Base-by-base conservation (phyloP, 148 eudicot species). In the Rhododendron simsii region DNA sequence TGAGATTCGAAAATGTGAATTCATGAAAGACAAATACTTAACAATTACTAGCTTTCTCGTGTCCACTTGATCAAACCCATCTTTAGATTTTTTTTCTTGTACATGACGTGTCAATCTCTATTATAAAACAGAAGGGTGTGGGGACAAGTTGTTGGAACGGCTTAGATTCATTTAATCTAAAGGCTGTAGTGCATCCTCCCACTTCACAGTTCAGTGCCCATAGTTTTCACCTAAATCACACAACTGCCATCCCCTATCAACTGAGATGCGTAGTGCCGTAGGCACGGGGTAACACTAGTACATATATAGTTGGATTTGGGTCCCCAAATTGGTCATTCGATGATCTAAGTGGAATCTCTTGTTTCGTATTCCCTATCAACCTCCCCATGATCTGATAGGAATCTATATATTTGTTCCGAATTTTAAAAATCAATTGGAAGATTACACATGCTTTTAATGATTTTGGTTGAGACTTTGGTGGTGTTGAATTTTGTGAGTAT, bases 311-410 rank as follows among this genome's bases (percentile, higher is more conserved):
- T 81, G 78, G 75, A 63, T 81, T 81, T 26, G 84, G 88, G 88
- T 47, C 81, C 81, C 85, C 13, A 82, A 82, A 69, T 73, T 81
- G 71, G 83, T 55, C 33, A 57, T 86, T 53, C 90, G 39, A 14
- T 78, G 85, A 86, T 83, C 51, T 53, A 71, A 88, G 83, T 86
- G 86, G 90, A 88, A 86, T 88, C 76, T 78, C 77, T 71, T 71
- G 84, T 35, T 82, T 84, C 45, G 59, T 67, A n/a, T 51, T 74
- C 51, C 59, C 67, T 18, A 86, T 81, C 85, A 73, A 41, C 45
- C 65, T 71, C 39, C 83, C 84, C 61, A 63, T 50, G 87, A 51
- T 81, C 73, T 81, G 73, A 86, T 81, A 51, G 81, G 39, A 50
- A 81, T 26, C 47, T 33, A 11, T 33, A 18, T 20, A 26, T 33